Conservation (phyloP, 2,329 filamentous ascomycete genomes). For the Phaeomoniella chlamydospora region DNA sequence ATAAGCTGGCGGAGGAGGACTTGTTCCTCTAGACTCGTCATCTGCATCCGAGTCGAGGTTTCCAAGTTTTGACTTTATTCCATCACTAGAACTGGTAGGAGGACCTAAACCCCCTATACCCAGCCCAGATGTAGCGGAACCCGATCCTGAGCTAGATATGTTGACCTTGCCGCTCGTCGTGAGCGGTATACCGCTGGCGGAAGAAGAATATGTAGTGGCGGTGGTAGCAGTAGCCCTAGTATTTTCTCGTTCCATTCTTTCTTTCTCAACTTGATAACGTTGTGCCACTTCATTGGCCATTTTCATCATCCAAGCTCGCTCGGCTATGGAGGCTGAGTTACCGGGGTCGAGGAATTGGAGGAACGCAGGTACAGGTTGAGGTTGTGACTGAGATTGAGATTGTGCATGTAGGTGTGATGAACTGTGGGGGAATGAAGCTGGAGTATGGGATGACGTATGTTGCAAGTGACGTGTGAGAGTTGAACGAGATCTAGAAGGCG, state of each 20-base stretch:
- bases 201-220: no score
- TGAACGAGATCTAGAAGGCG: background rate
- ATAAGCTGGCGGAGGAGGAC: background rate
- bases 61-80: background rate
- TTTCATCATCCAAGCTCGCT: conserved; percentile 37
- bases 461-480: no score
- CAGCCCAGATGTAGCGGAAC: background rate
- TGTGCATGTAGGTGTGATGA: no score
- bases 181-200: background rate
- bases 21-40: background rate
- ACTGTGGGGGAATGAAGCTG: conserved; percentile 6
- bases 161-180: no score
- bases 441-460: background rate
- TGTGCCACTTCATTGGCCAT: conserved; percentile 82
- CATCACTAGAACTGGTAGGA: no score
- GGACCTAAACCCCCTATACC: no score
- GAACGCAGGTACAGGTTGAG: conserved; percentile 16
- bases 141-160: background rate
- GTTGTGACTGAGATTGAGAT: no score
- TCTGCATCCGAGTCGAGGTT: background rate
- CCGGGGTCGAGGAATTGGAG: conserved; percentile 21
- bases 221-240: background rate
- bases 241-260: conserved; percentile 8
- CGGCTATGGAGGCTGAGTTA: conserved; percentile 22
- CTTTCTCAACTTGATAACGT: conserved; percentile 76